Conservation (phyloP, 1,284 basidiomycete genomes). For the Meira miltonrushii region DNA sequence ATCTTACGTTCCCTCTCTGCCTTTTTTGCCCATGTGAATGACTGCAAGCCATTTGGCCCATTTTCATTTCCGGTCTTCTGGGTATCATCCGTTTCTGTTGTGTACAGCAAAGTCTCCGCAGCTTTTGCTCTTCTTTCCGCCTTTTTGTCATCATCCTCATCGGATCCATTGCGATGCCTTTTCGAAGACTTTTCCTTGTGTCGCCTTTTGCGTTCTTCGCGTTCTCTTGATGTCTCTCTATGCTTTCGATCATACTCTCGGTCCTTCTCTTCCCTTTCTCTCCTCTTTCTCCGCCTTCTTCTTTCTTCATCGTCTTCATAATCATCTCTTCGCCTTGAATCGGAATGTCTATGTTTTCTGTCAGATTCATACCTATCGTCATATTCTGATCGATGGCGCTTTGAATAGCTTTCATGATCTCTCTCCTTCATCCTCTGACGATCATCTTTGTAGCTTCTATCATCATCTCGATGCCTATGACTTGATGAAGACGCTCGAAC, state of each 20-base stretch:
- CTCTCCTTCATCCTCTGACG: neutral
- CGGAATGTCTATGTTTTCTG: neutral
- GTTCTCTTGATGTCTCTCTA: slow-evolving; percentile 33
- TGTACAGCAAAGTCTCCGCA: slow-evolving; percentile 60
- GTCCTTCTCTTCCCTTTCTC: slow-evolving; percentile 8
- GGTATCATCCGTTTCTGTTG: slow-evolving; percentile 71
- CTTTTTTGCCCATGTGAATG: slow-evolving; percentile 98
- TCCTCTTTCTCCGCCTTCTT: neutral
- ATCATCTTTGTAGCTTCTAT: neutral
- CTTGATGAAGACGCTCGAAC: neutral
- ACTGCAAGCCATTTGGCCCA: slow-evolving; percentile 74
- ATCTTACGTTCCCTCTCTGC: slow-evolving; percentile 87
- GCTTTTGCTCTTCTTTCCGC: slow-evolving; percentile 35
- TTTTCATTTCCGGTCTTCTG: neutral
- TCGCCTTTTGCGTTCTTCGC: slow-evolving; percentile 26
- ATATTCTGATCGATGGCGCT: neutral
- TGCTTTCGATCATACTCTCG: slow-evolving; percentile 9
- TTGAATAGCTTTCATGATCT: neutral
- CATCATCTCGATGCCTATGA: neutral
- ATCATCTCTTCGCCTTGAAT: neutral
- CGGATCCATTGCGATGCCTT: slow-evolving; percentile 18
- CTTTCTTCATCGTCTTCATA: slow-evolving; percentile 10
- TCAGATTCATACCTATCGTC: neutral
- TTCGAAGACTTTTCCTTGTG: slow-evolving; percentile 1
- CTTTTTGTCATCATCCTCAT: slow-evolving; percentile 16